Evolutionary conservation across 2,329 filamentous ascomycete genomes (phyloP).

Genomic region (Fusarium burgessii): DNA sequence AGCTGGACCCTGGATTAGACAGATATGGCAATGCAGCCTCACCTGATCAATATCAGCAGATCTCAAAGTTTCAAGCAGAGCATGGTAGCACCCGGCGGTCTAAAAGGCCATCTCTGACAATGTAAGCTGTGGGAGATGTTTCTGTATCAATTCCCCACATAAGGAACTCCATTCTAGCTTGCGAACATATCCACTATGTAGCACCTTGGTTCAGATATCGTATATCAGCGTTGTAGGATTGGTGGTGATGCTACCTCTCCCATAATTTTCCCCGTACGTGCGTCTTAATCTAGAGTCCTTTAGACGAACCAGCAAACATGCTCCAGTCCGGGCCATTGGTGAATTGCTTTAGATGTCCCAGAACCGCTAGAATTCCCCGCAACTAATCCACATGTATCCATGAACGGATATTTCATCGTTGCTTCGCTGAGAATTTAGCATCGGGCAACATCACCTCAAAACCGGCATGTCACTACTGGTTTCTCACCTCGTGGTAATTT

Average conservation of each 20-base stretch:
- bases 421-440: conserved; percentile 1
- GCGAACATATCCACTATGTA: background rate
- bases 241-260: background rate
- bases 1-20: background rate
- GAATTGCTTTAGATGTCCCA: background rate
- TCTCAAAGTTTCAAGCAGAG: background rate
- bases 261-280: conserved; percentile 16
- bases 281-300: conserved; percentile 5
- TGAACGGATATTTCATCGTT: background rate
- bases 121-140: background rate
- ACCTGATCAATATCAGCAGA: background rate
- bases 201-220: background rate
- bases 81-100: background rate
- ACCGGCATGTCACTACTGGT: background rate
- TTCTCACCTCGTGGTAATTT: conserved; percentile 33
- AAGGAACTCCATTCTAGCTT: background rate
- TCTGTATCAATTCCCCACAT: background rate
- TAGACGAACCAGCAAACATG: background rate
- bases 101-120: background rate
- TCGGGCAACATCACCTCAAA: conserved; percentile 17
- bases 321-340: background rate
- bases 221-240: background rate
- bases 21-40: conserved; percentile 2
- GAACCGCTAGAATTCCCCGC: conserved; percentile 2
- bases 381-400: background rate